Evolutionary conservation across 176 grass and related monocot species (phyloP).

Genomic region (Tillandsia fasciculata): DNA sequence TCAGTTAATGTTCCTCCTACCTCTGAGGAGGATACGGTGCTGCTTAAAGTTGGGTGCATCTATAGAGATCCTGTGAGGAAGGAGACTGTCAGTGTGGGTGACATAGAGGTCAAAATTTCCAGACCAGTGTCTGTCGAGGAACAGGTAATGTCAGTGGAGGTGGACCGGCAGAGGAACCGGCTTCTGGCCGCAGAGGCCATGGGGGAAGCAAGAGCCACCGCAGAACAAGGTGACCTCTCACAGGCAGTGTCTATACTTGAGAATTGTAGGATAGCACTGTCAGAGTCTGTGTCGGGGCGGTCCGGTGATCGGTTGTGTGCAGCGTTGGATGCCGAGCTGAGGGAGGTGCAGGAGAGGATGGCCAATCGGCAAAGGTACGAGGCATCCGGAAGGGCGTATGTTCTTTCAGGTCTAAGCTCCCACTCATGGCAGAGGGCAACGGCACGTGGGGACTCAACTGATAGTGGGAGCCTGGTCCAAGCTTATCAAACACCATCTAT

Average conservation of each 20-base stretch:
- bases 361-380: slow-evolving; percentile 59
- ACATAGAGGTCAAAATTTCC: slow-evolving; percentile 56
- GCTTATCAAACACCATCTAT: slow-evolving; percentile 82
- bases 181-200: slow-evolving; percentile 81
- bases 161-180: slow-evolving; percentile 78
- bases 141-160: slow-evolving; percentile 53
- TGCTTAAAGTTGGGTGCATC: slow-evolving; percentile 54
- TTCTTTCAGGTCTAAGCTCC: slow-evolving; percentile 77
- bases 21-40: slow-evolving; percentile 25
- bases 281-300: slow-evolving; percentile 41
- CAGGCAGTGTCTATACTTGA: slow-evolving; percentile 62
- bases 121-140: slow-evolving; percentile 42
- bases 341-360: slow-evolving; percentile 89
- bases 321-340: slow-evolving; percentile 63
- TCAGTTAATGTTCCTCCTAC: slow-evolving; percentile 55
- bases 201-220: slow-evolving; percentile 54
- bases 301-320: slow-evolving; percentile 58
- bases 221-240: slow-evolving; percentile 47
- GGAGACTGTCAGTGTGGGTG: slow-evolving; percentile 42
- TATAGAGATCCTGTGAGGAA: slow-evolving; percentile 76
- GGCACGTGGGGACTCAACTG: slow-evolving; percentile 44
- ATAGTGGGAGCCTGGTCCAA: slow-evolving; percentile 59
- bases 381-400: slow-evolving; percentile 59
- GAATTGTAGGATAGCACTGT: slow-evolving; percentile 52
- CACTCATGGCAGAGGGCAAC: slow-evolving; percentile 90